Conservation (phyloP, 331 rosid genomes). For the Arachis monticola region DNA sequence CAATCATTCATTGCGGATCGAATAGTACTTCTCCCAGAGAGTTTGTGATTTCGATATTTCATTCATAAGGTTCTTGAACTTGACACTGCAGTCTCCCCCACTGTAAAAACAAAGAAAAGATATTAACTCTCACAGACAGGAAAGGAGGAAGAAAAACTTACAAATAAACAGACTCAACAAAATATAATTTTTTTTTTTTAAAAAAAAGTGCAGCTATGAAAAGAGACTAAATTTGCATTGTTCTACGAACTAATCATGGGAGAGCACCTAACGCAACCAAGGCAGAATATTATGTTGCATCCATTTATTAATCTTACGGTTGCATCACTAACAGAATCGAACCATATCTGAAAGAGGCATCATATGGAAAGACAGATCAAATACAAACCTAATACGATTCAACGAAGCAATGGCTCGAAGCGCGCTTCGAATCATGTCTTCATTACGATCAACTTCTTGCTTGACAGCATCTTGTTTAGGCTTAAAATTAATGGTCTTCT, state of each 20-base stretch:
- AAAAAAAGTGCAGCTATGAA: not conserved
- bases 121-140: not conserved
- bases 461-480: constrained; percentile 98
- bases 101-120: constrained; percentile 49
- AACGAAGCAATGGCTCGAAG: constrained; percentile 95
- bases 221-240: not conserved
- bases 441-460: constrained; percentile 99
- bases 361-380: constrained; percentile 24
- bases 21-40: constrained; percentile 78
- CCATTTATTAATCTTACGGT: not conserved
- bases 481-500: constrained; percentile 91
- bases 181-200: not conserved
- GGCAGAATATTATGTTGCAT: not conserved
- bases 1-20: constrained; percentile 89
- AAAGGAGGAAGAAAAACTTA: not conserved
- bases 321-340: not conserved
- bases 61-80: constrained; percentile 89
- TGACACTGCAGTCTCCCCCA: constrained; percentile 95
- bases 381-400: constrained; percentile 85
- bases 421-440: constrained; percentile 99
- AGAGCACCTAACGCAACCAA: not conserved
- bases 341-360: not conserved
- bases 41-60: constrained; percentile 84
- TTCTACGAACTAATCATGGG: not conserved
- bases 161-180: not conserved